Evolutionary conservation across 2,329 filamentous ascomycete genomes (phyloP).

Genomic region (Botrytis deweyae): DNA sequence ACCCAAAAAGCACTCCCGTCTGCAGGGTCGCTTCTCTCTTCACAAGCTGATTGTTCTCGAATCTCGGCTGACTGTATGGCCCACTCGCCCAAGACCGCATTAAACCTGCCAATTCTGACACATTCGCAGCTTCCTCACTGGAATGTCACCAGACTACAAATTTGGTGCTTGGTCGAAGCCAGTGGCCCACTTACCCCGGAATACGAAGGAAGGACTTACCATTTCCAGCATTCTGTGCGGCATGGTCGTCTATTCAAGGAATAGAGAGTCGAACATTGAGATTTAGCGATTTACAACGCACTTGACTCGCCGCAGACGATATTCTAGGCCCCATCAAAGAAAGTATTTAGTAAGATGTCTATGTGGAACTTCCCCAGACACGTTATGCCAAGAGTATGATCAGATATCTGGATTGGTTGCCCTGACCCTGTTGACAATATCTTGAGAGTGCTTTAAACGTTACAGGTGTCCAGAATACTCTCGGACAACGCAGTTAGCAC

Average conservation of each 20-base stretch:
- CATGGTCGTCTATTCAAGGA: background rate
- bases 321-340: background rate
- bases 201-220: background rate
- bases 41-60: background rate
- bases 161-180: background rate
- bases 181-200: background rate
- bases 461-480: background rate
- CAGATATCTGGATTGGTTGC: background rate
- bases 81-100: background rate
- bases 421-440: background rate
- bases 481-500: background rate
- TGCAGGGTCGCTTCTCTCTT: background rate
- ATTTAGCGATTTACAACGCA: background rate
- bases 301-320: background rate
- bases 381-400: background rate
- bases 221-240: background rate
- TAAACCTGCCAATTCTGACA: background rate
- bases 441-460: background rate
- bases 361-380: background rate
- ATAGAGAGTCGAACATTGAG: background rate
- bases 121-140: background rate
- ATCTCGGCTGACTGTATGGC: background rate
- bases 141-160: background rate
- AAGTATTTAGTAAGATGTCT: background rate
- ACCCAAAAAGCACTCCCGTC: background rate